Percentiles rank a stretch among this genome's conserved stretches.
These are phyloP conservation scores for Cubamyces lactineus DNA, from an alignment of 768 basidiomycete species.

Conservation along the genomic window DNA sequence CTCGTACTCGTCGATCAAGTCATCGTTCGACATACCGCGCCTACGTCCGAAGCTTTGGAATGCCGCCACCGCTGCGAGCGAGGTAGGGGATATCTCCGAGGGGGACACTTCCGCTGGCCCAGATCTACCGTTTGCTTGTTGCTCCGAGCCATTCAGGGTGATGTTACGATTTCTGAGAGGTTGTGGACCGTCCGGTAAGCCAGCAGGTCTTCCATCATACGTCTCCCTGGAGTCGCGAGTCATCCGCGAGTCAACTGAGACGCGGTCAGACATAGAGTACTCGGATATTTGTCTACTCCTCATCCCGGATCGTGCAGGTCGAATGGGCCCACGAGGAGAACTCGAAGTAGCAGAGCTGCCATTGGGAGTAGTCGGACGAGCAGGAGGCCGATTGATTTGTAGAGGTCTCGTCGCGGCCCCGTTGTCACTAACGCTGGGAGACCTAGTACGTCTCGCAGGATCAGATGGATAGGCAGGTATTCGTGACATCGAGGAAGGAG, in stretches of 20 bases:
- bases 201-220: slow-evolving; percentile 48
- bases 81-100: slow-evolving; percentile 31
- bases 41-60: slow-evolving; percentile 67
- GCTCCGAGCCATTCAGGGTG: slow-evolving; percentile 5
- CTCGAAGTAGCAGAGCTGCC: slow-evolving; percentile 43
- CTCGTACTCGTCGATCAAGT: slow-evolving; percentile 60
- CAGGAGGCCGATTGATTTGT: slow-evolving; percentile 60
- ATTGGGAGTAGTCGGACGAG: slow-evolving; percentile 54
- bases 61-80: slow-evolving; percentile 61
- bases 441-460: slow-evolving; percentile 50
- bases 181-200: slow-evolving; percentile 21
- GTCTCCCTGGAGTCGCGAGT: slow-evolving; percentile 33
- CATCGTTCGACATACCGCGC: slow-evolving; percentile 54
- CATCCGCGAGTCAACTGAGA: slow-evolving; percentile 47
- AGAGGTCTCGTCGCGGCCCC: slow-evolving; percentile 50
- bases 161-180: slow-evolving; percentile 8
- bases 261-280: slow-evolving; percentile 52
- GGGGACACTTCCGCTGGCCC: slow-evolving; percentile 10
- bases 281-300: slow-evolving; percentile 58
- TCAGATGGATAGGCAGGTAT: slow-evolving; percentile 24
- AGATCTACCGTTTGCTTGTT: slow-evolving; percentile 15
- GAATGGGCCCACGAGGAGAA: slow-evolving; percentile 51
- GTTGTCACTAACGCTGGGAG: slow-evolving; percentile 41
- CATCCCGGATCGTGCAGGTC: slow-evolving; percentile 70
- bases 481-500: slow-evolving; percentile 25